Evolutionary conservation across 2,329 filamentous ascomycete species (phyloP), one percentile per base, ranked within the genome.

Genomic region (Alternaria sp.): DNA sequence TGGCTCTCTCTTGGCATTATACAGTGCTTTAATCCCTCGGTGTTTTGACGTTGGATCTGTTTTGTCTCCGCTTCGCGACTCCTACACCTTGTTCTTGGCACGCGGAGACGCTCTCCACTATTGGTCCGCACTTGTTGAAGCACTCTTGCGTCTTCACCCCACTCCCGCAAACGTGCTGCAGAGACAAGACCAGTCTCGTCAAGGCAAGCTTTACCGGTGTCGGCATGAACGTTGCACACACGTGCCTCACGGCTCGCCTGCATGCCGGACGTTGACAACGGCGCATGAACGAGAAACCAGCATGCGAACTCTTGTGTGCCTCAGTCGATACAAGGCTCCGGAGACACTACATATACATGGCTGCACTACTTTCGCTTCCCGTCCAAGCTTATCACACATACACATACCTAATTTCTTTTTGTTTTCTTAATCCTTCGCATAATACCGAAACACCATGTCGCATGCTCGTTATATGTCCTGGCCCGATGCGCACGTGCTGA

Each of bases 401-500:
- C 62, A 44, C 51, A 49, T 71, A 66, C 65, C 63, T 75, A 73
- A 74, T 75, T 74, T 66, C 71, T 67, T 69, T 46, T 53, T 61
- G 30, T 55, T 65, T 65, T 54, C 54, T 55, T 57, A 58, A 60
- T 22, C 32, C 51, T 56, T 50, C 49, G 58, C 54, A 34, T 56
- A 50, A 57, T 63, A 54, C 45, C n/a, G 58, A 53, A 59, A 62
- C 57, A 59, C 60, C 51, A 74, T 77, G 74, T 74, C 74, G 57
- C 74, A 76, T 71, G 69, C 70, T 66, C 71, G 68, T 60, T 76
- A 75, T 59, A 67, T 74, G 65, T 73, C 75, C 53, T 78, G 74
- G 75, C 66, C 74, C 53, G 67, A 75, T 59, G 66, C 65, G 53
- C 69, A 71, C 60, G 65, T 70, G 68, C 75, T 78, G 65, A 78